These are phyloP conservation scores for Brassica nigra DNA, from an alignment of 345 rosid genomes.

Conservation along the genomic window DNA sequence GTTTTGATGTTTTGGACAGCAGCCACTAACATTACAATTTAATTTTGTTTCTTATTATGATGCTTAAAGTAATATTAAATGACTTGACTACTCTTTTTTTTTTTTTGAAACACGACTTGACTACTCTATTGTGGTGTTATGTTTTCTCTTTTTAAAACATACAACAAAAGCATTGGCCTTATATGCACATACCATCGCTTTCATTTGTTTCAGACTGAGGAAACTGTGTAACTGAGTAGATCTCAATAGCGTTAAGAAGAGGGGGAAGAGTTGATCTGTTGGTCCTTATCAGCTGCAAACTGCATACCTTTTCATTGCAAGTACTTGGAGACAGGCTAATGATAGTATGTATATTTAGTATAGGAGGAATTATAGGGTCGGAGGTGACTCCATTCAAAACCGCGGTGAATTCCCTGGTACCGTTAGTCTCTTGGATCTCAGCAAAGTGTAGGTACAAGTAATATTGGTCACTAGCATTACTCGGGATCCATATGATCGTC, in stretches of 20 bases:
- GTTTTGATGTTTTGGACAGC: background rate
- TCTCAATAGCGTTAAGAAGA: conserved; percentile 40
- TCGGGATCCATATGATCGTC: too few species aligned
- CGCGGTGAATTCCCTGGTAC: too few species aligned
- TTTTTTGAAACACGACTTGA: background rate
- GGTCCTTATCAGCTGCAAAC: conserved; percentile 22
- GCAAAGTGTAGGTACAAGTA: too few species aligned
- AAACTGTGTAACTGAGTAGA: conserved; percentile 22
- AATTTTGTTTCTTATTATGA: too few species aligned
- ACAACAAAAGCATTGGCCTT: background rate
- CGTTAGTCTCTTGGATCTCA: too few species aligned
- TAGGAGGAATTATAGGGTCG: background rate
- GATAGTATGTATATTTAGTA: background rate
- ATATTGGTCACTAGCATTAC: too few species aligned
- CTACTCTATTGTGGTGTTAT: background rate
- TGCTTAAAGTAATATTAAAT: too few species aligned
- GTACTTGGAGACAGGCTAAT: background rate
- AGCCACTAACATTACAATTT: background rate
- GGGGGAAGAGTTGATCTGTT: conserved; percentile 37
- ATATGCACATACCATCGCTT: conserved; percentile 31
- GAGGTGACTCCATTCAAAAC: too few species aligned
- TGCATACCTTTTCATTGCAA: background rate
- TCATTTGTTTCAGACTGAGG: conserved; percentile 26
- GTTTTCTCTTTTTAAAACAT: background rate
- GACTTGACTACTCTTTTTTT: too few species aligned